Percentiles rank a stretch among this genome's conserved stretches.
These are phyloP conservation scores for Raddia distichophylla DNA, from an alignment of 176 grass and related monocot species.

Conservation along the genomic window DNA sequence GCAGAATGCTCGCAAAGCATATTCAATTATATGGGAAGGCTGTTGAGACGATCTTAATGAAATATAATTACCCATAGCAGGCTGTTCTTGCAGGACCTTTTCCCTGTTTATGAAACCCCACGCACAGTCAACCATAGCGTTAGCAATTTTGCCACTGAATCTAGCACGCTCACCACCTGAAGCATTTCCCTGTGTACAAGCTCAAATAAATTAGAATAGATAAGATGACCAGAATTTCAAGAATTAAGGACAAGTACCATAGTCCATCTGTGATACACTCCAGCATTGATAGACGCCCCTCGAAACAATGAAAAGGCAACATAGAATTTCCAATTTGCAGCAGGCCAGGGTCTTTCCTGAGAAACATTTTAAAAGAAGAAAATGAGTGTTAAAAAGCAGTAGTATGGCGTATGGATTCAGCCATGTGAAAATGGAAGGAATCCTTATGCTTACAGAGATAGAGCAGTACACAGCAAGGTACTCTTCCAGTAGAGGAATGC, in stretches of 20 bases:
- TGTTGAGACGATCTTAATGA: neutral
- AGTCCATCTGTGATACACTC: constrained; percentile 96
- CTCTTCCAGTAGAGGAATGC: constrained; percentile 83
- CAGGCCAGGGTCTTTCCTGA: constrained; percentile 85
- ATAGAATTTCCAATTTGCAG: constrained; percentile 87
- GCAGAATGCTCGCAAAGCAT: constrained; percentile 1
- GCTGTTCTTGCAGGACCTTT: constrained; percentile 58
- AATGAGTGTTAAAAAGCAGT: neutral
- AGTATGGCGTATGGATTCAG: neutral
- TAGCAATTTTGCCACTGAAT: constrained; percentile 58
- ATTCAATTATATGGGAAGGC: neutral
- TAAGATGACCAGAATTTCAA: constrained; percentile 15
- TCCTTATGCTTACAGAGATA: constrained; percentile 57
- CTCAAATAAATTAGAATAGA: constrained; percentile 50
- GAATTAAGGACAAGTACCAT: constrained; percentile 59
- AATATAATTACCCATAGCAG: constrained; percentile 66
- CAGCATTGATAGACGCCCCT: constrained; percentile 86
- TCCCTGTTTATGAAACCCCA: constrained; percentile 71
- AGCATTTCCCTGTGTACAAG: constrained; percentile 84
- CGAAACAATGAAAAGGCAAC: constrained; percentile 90
- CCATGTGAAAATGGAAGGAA: constrained; percentile 22
- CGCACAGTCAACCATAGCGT: constrained; percentile 68
- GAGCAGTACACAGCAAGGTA: constrained; percentile 85
- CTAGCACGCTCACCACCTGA: constrained; percentile 92
- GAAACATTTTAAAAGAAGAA: constrained; percentile 30